These are phyloP conservation scores for Euphorbia celastroides DNA, from an alignment of 441 rosid genomes.

Conservation along the genomic window DNA sequence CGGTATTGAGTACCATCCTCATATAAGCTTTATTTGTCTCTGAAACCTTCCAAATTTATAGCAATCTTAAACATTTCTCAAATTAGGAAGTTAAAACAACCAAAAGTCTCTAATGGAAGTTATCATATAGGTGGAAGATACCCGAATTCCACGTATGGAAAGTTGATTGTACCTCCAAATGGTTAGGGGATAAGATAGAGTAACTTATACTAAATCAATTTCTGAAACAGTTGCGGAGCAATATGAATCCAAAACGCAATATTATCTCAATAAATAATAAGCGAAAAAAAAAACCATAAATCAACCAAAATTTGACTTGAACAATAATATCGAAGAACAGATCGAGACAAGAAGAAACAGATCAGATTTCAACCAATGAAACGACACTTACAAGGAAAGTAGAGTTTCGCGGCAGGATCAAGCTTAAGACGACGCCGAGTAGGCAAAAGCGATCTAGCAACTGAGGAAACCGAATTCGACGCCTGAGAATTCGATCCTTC, in stretches of 20 bases:
- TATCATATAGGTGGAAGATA: neutral
- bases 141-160: neutral
- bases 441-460: constrained; percentile 75
- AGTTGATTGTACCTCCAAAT: neutral
- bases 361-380: neutral
- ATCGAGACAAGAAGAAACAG: neutral
- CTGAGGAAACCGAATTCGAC: constrained; percentile 64
- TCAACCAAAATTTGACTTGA: neutral
- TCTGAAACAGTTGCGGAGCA: neutral
- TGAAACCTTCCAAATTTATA: neutral
- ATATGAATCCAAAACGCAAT: neutral
- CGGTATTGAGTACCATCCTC: neutral
- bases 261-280: neutral
- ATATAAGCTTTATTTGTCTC: neutral
- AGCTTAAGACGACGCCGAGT: constrained; percentile 77
- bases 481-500: constrained; percentile 56
- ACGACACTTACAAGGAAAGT: constrained; percentile 67
- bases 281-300: neutral
- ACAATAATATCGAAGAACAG: neutral
- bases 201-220: neutral
- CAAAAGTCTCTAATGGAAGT: neutral
- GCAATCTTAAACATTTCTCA: neutral
- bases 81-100: neutral
- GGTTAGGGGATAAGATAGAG: neutral
- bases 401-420: constrained; percentile 81